These are phyloP conservation scores for Talaromyces piceae DNA, from an alignment of 2,329 filamentous ascomycete genomes.

Conservation along the genomic window DNA sequence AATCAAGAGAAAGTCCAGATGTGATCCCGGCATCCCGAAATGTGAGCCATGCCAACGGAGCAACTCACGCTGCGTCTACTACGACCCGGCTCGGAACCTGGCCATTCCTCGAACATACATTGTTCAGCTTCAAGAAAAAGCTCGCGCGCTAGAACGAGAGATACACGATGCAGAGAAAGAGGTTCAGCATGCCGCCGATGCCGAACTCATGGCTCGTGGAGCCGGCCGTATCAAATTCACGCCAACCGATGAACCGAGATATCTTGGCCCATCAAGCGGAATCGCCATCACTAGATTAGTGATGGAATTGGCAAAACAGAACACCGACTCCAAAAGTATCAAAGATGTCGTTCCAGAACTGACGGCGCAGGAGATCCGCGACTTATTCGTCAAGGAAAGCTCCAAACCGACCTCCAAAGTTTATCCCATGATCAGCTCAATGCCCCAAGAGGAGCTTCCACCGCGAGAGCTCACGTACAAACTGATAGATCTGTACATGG, in stretches of 20 bases:
- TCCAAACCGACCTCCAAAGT: constrained; percentile 65
- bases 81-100: constrained; percentile 76
- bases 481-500: constrained; percentile 75
- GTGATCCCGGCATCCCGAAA: constrained; percentile 83
- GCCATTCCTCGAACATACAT: constrained; percentile 90
- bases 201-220: constrained; percentile 78
- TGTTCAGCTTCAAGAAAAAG: constrained; percentile 79
- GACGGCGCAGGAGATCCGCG: constrained; percentile 58
- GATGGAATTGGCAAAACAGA: constrained; percentile 94
- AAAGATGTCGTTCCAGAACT: constrained; percentile 82
- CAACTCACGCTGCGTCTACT: constrained; percentile 89
- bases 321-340: constrained; percentile 83
- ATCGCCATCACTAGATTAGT: constrained; percentile 91
- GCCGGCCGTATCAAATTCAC: constrained; percentile 78
- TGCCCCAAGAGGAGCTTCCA: constrained; percentile 69
- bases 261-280: constrained; percentile 86
- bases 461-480: constrained; percentile 66
- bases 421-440: constrained; percentile 82
- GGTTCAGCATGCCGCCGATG: constrained; percentile 60
- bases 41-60: constrained; percentile 90
- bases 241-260: constrained; percentile 81
- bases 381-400: constrained; percentile 60
- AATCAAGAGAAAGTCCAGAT: constrained; percentile 81
- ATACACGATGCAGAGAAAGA: constrained; percentile 72
- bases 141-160: constrained; percentile 73